phyloP scores from a whole-genome alignment of 306 rosid species.

The Lotus japonicus region DNA sequence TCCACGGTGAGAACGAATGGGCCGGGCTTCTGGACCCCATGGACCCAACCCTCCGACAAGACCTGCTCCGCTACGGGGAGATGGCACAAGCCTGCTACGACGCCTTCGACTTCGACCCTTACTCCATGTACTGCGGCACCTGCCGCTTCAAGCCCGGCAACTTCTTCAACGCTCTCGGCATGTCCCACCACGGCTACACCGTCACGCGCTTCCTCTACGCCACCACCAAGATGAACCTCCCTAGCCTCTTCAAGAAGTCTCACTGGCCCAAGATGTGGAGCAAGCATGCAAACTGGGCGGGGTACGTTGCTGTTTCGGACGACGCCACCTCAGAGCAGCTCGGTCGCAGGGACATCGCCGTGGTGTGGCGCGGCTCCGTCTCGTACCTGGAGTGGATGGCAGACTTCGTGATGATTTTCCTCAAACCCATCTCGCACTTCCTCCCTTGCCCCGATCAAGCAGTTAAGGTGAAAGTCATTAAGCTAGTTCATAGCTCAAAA shows the following conservation, averaged over 20 bases:
- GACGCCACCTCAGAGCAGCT: conserved; percentile 31
- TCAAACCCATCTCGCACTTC: conserved; percentile 37
- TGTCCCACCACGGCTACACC: conserved; percentile 35
- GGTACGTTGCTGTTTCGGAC: conserved; percentile 71
- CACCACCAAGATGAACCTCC: conserved; percentile 54
- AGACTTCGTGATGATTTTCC: conserved; percentile 73
- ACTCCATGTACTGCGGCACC: conserved; percentile 76
- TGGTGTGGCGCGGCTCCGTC: conserved; percentile 82
- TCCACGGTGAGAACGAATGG: conserved; percentile 73
- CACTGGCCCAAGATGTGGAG: conserved; percentile 78
- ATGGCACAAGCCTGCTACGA: conserved; percentile 91
- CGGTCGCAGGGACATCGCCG: conserved; percentile 62
- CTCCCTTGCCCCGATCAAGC: conserved; percentile 50
- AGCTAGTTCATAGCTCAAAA: no score
- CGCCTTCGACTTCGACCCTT: conserved; percentile 74
- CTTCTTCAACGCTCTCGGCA: conserved; percentile 35
- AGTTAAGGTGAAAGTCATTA: no score
- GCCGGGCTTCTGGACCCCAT: conserved; percentile 67
- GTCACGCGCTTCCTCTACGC: conserved; percentile 74
- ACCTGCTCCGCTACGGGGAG: conserved; percentile 77
- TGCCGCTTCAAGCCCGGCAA: conserved; percentile 41
- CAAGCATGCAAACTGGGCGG: conserved; percentile 81
- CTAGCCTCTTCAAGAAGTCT: conserved; percentile 62
- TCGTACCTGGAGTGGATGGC: conserved; percentile 66
- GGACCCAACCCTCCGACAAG: conserved; percentile 51